phyloP scores from a whole-genome alignment of 768 basidiomycete species.

The Leucosporidium yakuticum region DNA sequence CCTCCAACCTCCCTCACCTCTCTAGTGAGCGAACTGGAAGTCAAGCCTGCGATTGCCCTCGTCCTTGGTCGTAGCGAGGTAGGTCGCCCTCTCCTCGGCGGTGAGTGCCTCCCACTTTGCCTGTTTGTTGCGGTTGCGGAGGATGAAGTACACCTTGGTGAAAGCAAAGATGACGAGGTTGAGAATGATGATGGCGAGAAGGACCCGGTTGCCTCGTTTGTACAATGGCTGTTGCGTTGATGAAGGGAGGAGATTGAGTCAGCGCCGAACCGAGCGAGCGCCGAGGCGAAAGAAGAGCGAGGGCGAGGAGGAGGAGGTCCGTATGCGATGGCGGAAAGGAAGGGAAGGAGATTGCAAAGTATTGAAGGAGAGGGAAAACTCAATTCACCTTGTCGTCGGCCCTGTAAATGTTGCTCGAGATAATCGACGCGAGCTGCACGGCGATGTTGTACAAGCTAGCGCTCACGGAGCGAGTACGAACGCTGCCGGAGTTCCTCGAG shows the following conservation, averaged over 20 bases:
- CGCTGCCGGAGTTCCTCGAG: conserved; percentile 40
- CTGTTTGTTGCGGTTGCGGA: conserved; percentile 37
- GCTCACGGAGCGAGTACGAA: conserved; percentile 43
- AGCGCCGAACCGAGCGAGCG: too few relatives aligned
- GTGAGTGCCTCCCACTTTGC: conserved; percentile 41
- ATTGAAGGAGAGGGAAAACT: background rate
- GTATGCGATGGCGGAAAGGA: background rate
- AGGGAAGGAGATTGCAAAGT: background rate
- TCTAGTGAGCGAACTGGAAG: conserved; percentile 29
- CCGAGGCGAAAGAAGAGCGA: background rate
- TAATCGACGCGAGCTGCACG: conserved; percentile 41
- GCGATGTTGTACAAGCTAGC: conserved; percentile 45
- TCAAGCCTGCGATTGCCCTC: conserved; percentile 40
- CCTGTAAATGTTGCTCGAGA: conserved; percentile 38
- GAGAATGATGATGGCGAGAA: conserved; percentile 42
- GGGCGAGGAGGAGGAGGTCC: background rate
- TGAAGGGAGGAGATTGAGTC: conserved; percentile 26
- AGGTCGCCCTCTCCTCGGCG: conserved; percentile 38
- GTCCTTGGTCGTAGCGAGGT: conserved; percentile 43
- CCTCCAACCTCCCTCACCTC: background rate
- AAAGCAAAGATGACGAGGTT: conserved; percentile 40
- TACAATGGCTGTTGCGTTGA: conserved; percentile 35
- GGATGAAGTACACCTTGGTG: conserved; percentile 37
- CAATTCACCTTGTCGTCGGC: too few relatives aligned
- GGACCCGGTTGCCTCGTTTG: conserved; percentile 40